Evolutionary conservation across 176 grass and related monocot genomes (phyloP).

Genomic region (Musa troglodytarum): DNA sequence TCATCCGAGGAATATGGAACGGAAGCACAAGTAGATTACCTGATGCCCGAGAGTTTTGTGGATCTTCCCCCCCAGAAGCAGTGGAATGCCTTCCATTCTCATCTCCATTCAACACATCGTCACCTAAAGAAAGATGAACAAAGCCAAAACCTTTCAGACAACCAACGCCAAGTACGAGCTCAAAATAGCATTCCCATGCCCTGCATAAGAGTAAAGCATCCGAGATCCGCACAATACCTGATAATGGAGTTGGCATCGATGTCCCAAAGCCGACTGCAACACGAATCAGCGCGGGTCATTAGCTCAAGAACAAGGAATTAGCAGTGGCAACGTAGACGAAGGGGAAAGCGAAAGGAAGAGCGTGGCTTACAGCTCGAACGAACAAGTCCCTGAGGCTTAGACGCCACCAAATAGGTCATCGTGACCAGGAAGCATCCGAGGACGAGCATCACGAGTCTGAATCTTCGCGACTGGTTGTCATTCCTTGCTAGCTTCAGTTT

Average conservation of each 20-base stretch:
- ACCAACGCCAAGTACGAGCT: not conserved
- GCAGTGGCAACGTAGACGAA: not conserved
- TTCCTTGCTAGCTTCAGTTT: conserved; percentile 13
- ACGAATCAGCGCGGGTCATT: not conserved
- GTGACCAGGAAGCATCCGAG: conserved; percentile 68
- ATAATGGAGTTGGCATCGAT: not conserved
- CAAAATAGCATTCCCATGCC: too few relatives aligned
- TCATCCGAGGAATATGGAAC: too few relatives aligned
- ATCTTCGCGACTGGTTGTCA: conserved; percentile 45
- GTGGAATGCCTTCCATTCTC: not conserved
- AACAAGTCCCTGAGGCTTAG: conserved; percentile 40
- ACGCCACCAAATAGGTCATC: conserved; percentile 63
- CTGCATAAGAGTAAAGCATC: too few relatives aligned
- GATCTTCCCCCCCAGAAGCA: not conserved
- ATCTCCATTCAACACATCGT: not conserved
- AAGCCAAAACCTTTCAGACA: not conserved
- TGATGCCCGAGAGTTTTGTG: not conserved
- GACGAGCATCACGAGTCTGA: conserved; percentile 44
- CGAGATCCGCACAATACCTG: not conserved
- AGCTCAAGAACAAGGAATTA: not conserved
- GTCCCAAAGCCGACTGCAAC: conserved; percentile 1
- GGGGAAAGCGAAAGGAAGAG: not conserved
- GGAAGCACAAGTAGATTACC: not conserved
- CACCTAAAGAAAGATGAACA: not conserved
- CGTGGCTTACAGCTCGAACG: conserved; percentile 32